phyloP scores from a whole-genome alignment of 1,284 basidiomycete genomes.

The Fomitopsis betulina region DNA sequence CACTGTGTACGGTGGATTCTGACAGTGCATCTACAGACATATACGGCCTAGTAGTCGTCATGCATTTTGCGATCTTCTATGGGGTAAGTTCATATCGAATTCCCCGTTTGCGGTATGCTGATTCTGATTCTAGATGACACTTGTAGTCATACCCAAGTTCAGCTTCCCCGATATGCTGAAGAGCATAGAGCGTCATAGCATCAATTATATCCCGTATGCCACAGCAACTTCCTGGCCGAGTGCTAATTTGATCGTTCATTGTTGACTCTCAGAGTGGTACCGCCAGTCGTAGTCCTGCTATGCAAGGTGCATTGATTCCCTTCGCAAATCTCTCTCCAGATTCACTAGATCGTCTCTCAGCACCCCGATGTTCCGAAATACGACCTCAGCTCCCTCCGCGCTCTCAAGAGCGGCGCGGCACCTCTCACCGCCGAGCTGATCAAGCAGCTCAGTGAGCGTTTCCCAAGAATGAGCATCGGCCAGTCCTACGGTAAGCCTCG shows the following conservation, averaged over 20 bases:
- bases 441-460: constrained; percentile 41
- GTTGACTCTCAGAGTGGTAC: constrained; percentile 47
- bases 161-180: constrained; percentile 57
- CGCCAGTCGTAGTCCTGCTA: constrained; percentile 49
- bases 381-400: constrained; percentile 51
- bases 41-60: constrained; percentile 60
- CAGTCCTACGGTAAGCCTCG: constrained; percentile 50
- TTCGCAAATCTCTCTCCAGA: not conserved
- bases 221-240: too few relatives aligned
- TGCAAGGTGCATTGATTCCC: constrained; percentile 41
- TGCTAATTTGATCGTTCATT: not conserved
- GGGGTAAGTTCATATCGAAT: constrained; percentile 31
- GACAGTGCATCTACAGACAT: constrained; percentile 43
- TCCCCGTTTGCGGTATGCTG: constrained; percentile 23
- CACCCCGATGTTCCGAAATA: constrained; percentile 58
- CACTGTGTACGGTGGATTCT: not conserved
- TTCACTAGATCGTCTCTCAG: constrained; percentile 26
- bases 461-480: constrained; percentile 53
- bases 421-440: constrained; percentile 62
- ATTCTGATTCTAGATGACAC: constrained; percentile 19
- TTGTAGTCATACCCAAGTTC: constrained; percentile 67
- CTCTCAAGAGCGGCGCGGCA: constrained; percentile 60
- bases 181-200: constrained; percentile 58
- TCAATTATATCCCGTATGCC: constrained; percentile 56
- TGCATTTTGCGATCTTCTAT: constrained; percentile 46